Evolutionary conservation across 2,329 filamentous ascomycete genomes (phyloP).

Genomic region (Pseudocercospora fijiensis): DNA sequence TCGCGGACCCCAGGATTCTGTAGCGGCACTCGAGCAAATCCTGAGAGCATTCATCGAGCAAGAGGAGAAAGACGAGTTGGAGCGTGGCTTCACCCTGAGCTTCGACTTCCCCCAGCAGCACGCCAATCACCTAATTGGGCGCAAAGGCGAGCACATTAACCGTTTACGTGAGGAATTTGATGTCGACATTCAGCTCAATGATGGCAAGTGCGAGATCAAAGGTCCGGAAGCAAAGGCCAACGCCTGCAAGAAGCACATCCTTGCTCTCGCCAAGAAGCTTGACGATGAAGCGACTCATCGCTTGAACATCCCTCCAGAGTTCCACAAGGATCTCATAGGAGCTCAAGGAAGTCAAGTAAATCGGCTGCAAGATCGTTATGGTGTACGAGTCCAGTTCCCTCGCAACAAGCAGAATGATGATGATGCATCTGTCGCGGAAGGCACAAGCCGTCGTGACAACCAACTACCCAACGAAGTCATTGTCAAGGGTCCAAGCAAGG

Average conservation of each 20-base stretch:
- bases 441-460: conserved; percentile 61
- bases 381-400: conserved; percentile 94
- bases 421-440: conserved; percentile 72
- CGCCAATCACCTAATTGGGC: conserved; percentile 77
- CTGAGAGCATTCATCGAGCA: conserved; percentile 77
- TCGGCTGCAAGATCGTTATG: conserved; percentile 86
- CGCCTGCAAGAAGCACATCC: conserved; percentile 77
- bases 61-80: conserved; percentile 88
- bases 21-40: conserved; percentile 70
- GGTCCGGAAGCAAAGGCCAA: conserved; percentile 94
- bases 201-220: conserved; percentile 93
- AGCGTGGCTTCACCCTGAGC: conserved; percentile 78
- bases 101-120: conserved; percentile 96
- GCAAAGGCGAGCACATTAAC: conserved; percentile 67
- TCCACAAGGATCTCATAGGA: conserved; percentile 90
- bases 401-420: conserved; percentile 55
- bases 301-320: conserved; percentile 89
- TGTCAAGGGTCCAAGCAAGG: conserved; percentile 86
- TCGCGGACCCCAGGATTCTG: conserved; percentile 71
- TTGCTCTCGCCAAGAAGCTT: conserved; percentile 73
- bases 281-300: conserved; percentile 87
- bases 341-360: conserved; percentile 84
- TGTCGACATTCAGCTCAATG: conserved; percentile 81
- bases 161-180: conserved; percentile 68
- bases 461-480: conserved; percentile 87